Evolutionary conservation across 2,329 filamentous ascomycete genomes (phyloP).

Genomic region (Huntiella decipiens): DNA sequence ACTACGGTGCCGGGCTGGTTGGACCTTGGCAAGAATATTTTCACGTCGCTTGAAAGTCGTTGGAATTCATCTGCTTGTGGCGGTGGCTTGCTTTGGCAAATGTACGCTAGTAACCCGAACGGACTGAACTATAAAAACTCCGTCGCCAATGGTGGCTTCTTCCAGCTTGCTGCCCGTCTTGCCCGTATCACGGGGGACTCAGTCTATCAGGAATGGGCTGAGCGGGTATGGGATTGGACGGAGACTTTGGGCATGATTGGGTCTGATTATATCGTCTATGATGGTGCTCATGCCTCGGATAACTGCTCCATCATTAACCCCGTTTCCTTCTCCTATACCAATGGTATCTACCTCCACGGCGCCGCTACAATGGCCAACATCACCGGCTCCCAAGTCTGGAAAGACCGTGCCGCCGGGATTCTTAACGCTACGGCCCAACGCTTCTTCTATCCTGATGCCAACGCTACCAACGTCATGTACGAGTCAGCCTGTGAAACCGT

Average conservation of each 20-base stretch:
- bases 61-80: constrained; percentile 51
- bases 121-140: constrained; percentile 67
- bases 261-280: constrained; percentile 34
- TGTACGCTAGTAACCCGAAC: constrained; percentile 51
- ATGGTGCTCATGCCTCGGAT: constrained; percentile 36
- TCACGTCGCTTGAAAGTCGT: constrained; percentile 47
- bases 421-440: constrained; percentile 28
- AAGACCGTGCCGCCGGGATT: constrained; percentile 30
- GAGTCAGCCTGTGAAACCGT: constrained; percentile 46
- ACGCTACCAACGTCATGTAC: constrained; percentile 41
- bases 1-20: constrained; percentile 40
- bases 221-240: constrained; percentile 49
- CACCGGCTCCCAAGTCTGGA: constrained; percentile 35
- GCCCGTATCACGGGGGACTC: constrained; percentile 49
- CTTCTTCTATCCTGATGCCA: constrained; percentile 34
- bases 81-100: constrained; percentile 67
- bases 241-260: constrained; percentile 37
- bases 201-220: constrained; percentile 48
- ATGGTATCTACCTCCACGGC: constrained; percentile 46
- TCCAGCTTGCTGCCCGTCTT: constrained; percentile 60
- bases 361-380: constrained; percentile 44
- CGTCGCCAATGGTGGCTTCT: constrained; percentile 65
- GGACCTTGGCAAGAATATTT: constrained; percentile 49
- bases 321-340: constrained; percentile 45
- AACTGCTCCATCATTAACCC: constrained; percentile 35